Conservation (phyloP, 164 flowering plant species). For the Chimonanthus salicifolius region DNA sequence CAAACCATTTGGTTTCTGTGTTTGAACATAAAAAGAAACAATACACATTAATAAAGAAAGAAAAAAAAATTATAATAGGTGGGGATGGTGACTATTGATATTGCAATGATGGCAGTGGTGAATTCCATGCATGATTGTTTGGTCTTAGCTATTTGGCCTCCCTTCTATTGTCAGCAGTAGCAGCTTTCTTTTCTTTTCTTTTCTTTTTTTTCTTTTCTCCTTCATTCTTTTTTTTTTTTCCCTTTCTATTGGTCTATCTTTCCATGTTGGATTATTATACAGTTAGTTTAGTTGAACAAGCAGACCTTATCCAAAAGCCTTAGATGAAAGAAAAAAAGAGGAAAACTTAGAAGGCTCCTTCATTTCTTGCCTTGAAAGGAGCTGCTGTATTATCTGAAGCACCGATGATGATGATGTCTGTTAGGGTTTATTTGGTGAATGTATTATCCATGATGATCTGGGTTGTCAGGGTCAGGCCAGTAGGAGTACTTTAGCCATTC, state of each 20-base stretch:
- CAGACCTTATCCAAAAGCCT: slow-evolving; percentile 4
- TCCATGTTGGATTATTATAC: slow-evolving; percentile 35
- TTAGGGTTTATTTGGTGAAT: slow-evolving; percentile 6
- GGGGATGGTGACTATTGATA: slow-evolving; percentile 24
- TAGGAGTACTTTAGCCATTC: slow-evolving; percentile 74
- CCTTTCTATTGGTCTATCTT: slow-evolving; percentile 14
- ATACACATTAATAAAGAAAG: slow-evolving; percentile 9
- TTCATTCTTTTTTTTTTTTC: slow-evolving; percentile 9
- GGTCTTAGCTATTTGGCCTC: slow-evolving; percentile 25
- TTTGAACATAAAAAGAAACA: slow-evolving; percentile 9
- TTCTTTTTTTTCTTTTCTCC: slow-evolving; percentile 7
- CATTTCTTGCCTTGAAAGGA: slow-evolving; percentile 20
- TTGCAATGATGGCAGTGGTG: slow-evolving; percentile 50
- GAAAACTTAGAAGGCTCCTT: slow-evolving; percentile 12
- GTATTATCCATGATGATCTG: slow-evolving; percentile 9
- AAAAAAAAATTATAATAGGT: slow-evolving; percentile 14
- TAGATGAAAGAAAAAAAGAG: slow-evolving; percentile 14
- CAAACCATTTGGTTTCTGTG: slow-evolving; percentile 27
- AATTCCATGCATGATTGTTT: slow-evolving; percentile 49
- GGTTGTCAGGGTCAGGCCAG: slow-evolving; percentile 63
- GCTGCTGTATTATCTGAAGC: slow-evolving; percentile 22
- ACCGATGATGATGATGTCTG: slow-evolving; percentile 33
- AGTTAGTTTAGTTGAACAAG: slow-evolving; percentile 34
- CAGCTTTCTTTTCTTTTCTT: slow-evolving; percentile 29
- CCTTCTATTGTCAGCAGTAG: slow-evolving; percentile 42